Evolutionary conservation across 1,139 yeast species (phyloP).

Genomic region (Magnusiomyces magnusii): DNA sequence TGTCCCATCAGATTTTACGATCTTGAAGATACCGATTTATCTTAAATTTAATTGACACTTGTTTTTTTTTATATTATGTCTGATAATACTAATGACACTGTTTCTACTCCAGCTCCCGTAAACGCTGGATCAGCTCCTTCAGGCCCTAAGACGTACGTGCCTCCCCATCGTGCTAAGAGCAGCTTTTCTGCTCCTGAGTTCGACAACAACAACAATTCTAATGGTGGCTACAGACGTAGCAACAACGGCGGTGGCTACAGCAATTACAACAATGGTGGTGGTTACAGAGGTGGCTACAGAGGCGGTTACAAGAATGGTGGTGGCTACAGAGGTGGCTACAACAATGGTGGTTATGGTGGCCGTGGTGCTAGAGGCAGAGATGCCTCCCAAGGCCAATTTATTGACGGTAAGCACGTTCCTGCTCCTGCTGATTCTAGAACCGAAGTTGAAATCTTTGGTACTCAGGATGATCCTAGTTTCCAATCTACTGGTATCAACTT

Average conservation of each 20-base stretch:
- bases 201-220: background rate
- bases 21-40: background rate
- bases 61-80: background rate
- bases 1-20: background rate
- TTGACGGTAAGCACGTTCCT: slow-evolving; percentile 83
- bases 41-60: background rate
- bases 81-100: background rate
- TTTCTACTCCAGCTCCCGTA: slow-evolving; percentile 1
- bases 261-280: slow-evolving; percentile 6
- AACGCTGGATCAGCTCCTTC: slow-evolving; percentile 1
- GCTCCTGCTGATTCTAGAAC: slow-evolving; percentile 62
- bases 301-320: slow-evolving; percentile 35
- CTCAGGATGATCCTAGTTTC: slow-evolving; percentile 69
- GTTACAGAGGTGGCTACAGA: slow-evolving; percentile 2
- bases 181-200: background rate
- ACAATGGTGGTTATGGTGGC: slow-evolving; percentile 35
- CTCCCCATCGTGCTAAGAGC: slow-evolving; percentile 7
- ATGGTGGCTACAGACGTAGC: background rate
- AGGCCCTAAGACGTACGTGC: slow-evolving; percentile 3
- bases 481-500: slow-evolving; percentile 97
- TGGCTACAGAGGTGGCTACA: slow-evolving; percentile 22
- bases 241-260: slow-evolving; percentile 6
- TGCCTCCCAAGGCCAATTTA: slow-evolving; percentile 53
- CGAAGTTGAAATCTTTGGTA: slow-evolving; percentile 83
- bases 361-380: slow-evolving; percentile 32